Base-by-base conservation (phyloP, 2,329 filamentous ascomycete genomes). In the Trematosphaeria pertusa region DNA sequence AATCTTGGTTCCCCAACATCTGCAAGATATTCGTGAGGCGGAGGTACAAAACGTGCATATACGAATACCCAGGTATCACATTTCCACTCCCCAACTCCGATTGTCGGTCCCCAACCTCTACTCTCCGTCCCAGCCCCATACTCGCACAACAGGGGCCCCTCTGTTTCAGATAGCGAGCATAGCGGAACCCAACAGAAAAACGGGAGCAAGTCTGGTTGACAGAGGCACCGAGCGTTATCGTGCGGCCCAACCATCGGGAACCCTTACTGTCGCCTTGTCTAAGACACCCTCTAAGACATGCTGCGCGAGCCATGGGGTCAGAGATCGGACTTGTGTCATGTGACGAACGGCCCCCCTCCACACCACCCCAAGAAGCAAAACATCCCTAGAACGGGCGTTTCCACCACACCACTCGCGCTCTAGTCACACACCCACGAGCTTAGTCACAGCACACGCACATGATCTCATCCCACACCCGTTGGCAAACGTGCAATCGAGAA, bases 381-480 rank as follows among this genome's bases (percentile, higher is more conserved):
- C n/a, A n/a, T n/a, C n/a, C n/a, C n/a, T n/a, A n/a, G n/a, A n/a
- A n/a, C n/a, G n/a, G n/a, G n/a, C n/a, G n/a, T n/a, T n/a, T n/a
- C n/a, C n/a, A n/a, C n/a, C n/a, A n/a, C n/a, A n/a, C n/a, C n/a
- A n/a, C n/a, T n/a, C n/a, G n/a, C n/a, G n/a, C n/a, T n/a, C n/a
- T n/a, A n/a, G n/a, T n/a, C n/a, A n/a, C n/a, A 45, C 44, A 30
- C 37, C 36, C 41, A 34, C 22, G 26, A 10, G 44, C 38, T 50
- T 48, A 48, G 35, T 44, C 51, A 48, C 37, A 31, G 32, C 20
- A 20, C 18, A 47, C 34, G 32, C 36, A 48, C 40, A 39, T 24
- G 30, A 35, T 37, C 11, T n/a, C n/a, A n/a, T n/a, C n/a, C n/a
- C n/a, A n/a, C n/a, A n/a, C n/a, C n/a, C n/a, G n/a, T n/a, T n/a